These are phyloP conservation scores for Penicillium concentricum DNA, from an alignment of 2,329 filamentous ascomycete species.

Conservation along the genomic window DNA sequence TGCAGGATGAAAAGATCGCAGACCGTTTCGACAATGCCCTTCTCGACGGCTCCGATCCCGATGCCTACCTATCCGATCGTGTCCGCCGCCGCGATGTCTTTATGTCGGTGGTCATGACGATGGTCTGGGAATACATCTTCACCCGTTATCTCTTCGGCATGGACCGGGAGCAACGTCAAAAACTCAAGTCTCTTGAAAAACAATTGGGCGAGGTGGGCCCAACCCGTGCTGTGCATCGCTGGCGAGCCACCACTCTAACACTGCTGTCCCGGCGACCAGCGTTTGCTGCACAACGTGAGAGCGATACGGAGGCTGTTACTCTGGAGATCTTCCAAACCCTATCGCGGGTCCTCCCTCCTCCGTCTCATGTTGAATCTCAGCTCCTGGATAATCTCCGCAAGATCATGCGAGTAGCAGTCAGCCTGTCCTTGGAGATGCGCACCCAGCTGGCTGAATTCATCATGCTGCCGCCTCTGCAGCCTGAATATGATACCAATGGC, in stretches of 20 bases:
- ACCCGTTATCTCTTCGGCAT: slow-evolving; percentile 97
- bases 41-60: slow-evolving; percentile 90
- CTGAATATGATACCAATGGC: slow-evolving; percentile 90
- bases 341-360: slow-evolving; percentile 80
- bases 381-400: slow-evolving; percentile 81
- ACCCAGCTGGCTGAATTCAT: slow-evolving; percentile 96
- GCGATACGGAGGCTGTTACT: slow-evolving; percentile 94
- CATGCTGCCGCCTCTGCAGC: slow-evolving; percentile 93
- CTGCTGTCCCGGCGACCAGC: slow-evolving; percentile 75
- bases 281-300: slow-evolving; percentile 79
- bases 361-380: slow-evolving; percentile 73
- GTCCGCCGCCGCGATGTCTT: slow-evolving; percentile 89
- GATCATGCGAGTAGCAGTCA: slow-evolving; percentile 84
- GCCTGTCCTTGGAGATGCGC: slow-evolving; percentile 93
- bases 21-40: slow-evolving; percentile 93
- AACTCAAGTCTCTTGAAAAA: slow-evolving; percentile 94
- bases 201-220: slow-evolving; percentile 85
- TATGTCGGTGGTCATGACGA: slow-evolving; percentile 98
- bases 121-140: slow-evolving; percentile 99
- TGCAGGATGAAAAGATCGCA: slow-evolving; percentile 89
- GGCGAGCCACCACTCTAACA: slow-evolving; percentile 92
- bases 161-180: slow-evolving; percentile 96
- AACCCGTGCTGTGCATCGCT: slow-evolving; percentile 84
- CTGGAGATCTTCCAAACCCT: slow-evolving; percentile 85
- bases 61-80: slow-evolving; percentile 81